Conservation (phyloP, 371 early-diverging fungal species). For the Rhizoclosmatium hyalinum region DNA sequence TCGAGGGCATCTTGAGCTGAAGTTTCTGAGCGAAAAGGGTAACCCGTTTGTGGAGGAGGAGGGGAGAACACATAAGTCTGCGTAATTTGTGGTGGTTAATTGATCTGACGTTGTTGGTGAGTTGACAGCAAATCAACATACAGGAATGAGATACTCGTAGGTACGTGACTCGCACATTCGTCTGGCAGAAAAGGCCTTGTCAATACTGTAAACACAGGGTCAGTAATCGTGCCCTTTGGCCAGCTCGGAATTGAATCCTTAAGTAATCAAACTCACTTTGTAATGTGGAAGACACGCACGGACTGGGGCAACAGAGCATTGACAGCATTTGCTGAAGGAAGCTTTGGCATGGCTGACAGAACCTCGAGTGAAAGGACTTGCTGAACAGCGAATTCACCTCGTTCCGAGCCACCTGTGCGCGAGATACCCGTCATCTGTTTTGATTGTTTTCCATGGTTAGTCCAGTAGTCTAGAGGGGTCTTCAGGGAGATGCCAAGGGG, state of each 20-base stretch:
- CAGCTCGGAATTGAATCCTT: background rate
- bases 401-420: slow-evolving; percentile 42
- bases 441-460: background rate
- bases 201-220: background rate
- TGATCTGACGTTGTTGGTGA: background rate
- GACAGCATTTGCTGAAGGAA: slow-evolving; percentile 37
- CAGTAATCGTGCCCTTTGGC: background rate
- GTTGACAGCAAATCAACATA: slow-evolving; percentile 23
- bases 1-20: slow-evolving; percentile 2
- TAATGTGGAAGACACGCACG: slow-evolving; percentile 44
- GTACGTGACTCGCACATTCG: slow-evolving; percentile 47
- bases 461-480: too few species aligned
- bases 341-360: background rate
- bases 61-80: slow-evolving; percentile 50
- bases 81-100: background rate
- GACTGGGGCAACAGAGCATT: slow-evolving; percentile 38
- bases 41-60: slow-evolving; percentile 48
- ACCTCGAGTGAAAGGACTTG: slow-evolving; percentile 51
- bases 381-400: slow-evolving; percentile 47
- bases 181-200: slow-evolving; percentile 47
- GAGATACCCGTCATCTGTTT: slow-evolving; percentile 45
- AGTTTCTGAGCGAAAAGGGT: slow-evolving; percentile 34
- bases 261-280: background rate
- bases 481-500: too few species aligned
- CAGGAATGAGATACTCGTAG: slow-evolving; percentile 50